Base-by-base conservation (phyloP, 2,329 filamentous ascomycete genomes). In the Aureobasidium sp. region DNA sequence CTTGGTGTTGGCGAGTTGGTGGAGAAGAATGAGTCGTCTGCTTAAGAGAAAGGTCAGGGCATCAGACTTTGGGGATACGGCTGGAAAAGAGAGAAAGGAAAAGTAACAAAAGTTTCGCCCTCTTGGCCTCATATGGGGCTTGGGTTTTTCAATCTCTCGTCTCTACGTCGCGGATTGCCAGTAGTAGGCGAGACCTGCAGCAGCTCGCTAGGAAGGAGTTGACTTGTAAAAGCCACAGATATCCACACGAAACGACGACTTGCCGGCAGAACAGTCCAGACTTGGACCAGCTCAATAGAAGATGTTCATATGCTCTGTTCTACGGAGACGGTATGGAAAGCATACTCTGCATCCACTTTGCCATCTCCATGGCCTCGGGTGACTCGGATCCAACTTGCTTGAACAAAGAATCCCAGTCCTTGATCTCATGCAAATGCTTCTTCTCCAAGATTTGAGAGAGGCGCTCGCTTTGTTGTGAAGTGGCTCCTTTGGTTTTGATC, bases 1-100 rank as follows among this genome's bases (percentile, higher is more conserved):
- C 67, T 94, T 45, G 90, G 90, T 2, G 90, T 95, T 0, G 86
- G 67, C 2, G 84, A 85, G 60, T 69, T 90, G 64, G 84, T 90
- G 19, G 85, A 90, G 74, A 54, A 39, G 52, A 55, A 54, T n/a
- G 56, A 58, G 29, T 38, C 38, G 24, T 30, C 34, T 22, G 40
- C 50, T 32, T 44, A 32, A 19, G 21, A 19, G 16, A 21, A 14
- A 21, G 35, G 29, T 3, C 5, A 12, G 6, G 12, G 25, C 48
- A 41, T 25, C 27, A 41, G 3, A 34, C 12, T n/a, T 41, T 19
- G 22, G 7, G 37, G n/a, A 45, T 4, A 32, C 14, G 17, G 6
- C 34, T 34, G 17, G 41, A 16, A 40, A 40, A 51, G 21, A 19
- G 17, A 29, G 19, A 40, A 40, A 51, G 21, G 12, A 34, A 19